Evolutionary conservation across 352 stramenopile species (phyloP).

Genomic region (Thraustochytrium sp.): DNA sequence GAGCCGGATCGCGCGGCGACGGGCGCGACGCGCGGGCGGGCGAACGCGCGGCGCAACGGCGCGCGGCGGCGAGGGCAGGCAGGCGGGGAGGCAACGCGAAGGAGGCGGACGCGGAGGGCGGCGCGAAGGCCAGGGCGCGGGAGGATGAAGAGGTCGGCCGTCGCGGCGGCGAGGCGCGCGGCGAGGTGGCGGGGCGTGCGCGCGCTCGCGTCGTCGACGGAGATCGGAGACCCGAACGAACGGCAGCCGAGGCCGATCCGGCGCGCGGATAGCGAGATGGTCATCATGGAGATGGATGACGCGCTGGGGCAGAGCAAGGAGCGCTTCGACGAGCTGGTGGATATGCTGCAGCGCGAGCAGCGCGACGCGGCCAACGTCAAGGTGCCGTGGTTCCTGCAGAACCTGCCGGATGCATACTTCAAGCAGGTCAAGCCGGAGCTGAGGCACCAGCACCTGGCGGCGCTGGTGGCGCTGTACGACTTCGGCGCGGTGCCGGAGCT

Average conservation of each 20-base stretch:
- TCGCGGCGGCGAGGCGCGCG: neutral
- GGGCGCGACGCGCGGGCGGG: too few relatives aligned
- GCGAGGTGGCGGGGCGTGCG: too few relatives aligned
- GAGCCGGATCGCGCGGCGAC: too few relatives aligned
- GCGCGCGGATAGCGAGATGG: constrained; percentile 31
- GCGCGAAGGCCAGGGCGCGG: neutral
- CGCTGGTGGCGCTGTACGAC: constrained; percentile 39
- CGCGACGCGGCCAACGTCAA: constrained; percentile 28
- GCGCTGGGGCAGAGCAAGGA: neutral
- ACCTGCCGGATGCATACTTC: constrained; percentile 75
- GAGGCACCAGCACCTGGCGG: constrained; percentile 30
- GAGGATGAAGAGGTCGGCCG: too few relatives aligned
- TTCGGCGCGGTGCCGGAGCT: constrained; percentile 30
- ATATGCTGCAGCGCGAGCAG: constrained; percentile 40
- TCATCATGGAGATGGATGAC: constrained; percentile 34
- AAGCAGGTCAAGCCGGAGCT: constrained; percentile 58
- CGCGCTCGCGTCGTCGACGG: too few relatives aligned
- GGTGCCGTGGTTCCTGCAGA: constrained; percentile 65
- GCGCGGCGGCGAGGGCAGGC: too few relatives aligned
- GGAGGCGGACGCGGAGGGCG: neutral
- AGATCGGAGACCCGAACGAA: neutral
- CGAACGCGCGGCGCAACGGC: too few relatives aligned
- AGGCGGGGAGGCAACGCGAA: neutral
- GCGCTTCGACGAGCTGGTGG: constrained; percentile 28
- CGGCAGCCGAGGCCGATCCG: neutral